Base-by-base conservation (phyloP, 345 rosid genomes). In the Carallia pectinifolia region DNA sequence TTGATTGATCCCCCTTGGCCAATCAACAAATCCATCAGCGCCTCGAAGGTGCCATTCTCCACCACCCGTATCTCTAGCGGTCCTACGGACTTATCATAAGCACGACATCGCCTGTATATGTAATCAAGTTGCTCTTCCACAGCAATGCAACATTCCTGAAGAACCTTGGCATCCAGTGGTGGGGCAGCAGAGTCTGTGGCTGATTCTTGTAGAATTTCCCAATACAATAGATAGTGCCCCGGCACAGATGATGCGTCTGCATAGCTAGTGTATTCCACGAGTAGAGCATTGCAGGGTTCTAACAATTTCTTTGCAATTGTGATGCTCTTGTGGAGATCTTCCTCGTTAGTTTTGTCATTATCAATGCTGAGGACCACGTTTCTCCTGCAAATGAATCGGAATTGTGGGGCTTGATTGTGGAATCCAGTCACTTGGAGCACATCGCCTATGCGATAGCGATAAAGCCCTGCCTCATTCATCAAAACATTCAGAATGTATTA, bases 321-420 rank as follows among this genome's bases (percentile, higher is more conserved):
- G 58, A 85, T 60, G 82, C 89, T 81, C 64, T 79, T 82, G 82
- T 85, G 89, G 23, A 87, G 84, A 68, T 87, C 92, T 64, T 83
- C 82, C 67, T 87, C 92, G 54, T 84, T 85, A 13, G 92, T 87
- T 76, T 87, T 87, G 84, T 87, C 92, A 27, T 65, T 84, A 80
- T 85, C 92, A 8, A 87, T 82, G 84, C 92, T 85, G 17, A 87
- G 81, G 40, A 87, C 82, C 44, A 87, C 89, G 30, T 87, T 85
- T 65, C 84, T 82, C 80, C 92, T 70, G 80, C 92, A 85, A 54
- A 88, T 84, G 83, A 88, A 88, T 13, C 85, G 80, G 80, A 88
- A 88, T 16, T 88, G 88, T 4, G 92, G 92, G 15, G 88, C 89
- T 39, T 58, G 69, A 65, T 88, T 84, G 83, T 88, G 79, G 70